Evolutionary conservation across 2,329 filamentous ascomycete genomes (phyloP).

Genomic region (Coniochaeta sp.): DNA sequence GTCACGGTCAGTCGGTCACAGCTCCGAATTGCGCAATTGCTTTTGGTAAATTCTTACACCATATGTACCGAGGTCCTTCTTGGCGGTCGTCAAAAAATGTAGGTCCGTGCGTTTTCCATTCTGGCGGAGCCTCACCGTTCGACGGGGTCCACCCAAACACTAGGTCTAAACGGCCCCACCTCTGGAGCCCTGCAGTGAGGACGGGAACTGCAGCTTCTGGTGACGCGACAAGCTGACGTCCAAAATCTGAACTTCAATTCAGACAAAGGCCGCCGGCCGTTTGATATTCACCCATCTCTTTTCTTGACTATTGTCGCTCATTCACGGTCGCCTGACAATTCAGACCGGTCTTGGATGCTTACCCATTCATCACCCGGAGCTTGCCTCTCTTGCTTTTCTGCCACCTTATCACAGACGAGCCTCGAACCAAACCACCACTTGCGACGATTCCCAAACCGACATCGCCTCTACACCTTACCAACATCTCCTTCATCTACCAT

Average conservation of each 20-base stretch:
- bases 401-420: not conserved
- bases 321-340: not conserved
- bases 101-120: not conserved
- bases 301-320: not conserved
- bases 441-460: not conserved
- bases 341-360: not conserved
- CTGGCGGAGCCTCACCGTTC: not conserved
- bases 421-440: not conserved
- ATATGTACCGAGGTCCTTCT: not conserved
- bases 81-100: too few species aligned
- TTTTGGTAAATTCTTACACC: too few species aligned
- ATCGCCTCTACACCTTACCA: not conserved
- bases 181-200: not conserved
- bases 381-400: not conserved
- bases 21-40: not conserved
- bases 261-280: conserved; percentile 1
- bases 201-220: not conserved
- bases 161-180: not conserved
- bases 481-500: not conserved
- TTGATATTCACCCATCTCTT: not conserved
- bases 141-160: too few species aligned
- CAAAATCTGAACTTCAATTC: not conserved
- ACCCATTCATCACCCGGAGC: not conserved
- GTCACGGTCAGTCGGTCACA: not conserved
- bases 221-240: conserved; percentile 1